Evolutionary conservation across 331 rosid species (phyloP), one percentile per base, ranked within the genome.

Genomic region (Ulmus americana): DNA sequence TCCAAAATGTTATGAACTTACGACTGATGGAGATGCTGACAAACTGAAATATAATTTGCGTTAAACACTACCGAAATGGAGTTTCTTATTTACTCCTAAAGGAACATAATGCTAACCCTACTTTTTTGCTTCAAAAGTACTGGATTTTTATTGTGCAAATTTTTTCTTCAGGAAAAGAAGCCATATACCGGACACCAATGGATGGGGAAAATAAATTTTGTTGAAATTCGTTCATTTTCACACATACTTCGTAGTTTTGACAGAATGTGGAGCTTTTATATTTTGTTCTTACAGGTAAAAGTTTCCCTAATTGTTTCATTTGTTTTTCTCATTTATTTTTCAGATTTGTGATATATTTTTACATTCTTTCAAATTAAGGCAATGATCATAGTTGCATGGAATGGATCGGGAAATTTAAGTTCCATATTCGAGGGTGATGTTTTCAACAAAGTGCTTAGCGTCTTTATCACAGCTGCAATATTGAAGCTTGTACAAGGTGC

Each of bases 241-340:
- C 98, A 92, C 75, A 59, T 92, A 63, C 85, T 92, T 81, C 82
- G 98, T 79, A 92, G 96, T 73, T 92, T 92, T 72, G 95, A 92
- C 70, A 85, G 96, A 72, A 86, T 92, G 96, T 92, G 98, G 96
- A 86, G 85, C 88, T 89, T 89, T 71, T 92, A 75, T 72, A 89
- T 92, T 58, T 71, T 92, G 72, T 69, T 79, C 79, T 85, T 92
- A 72, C 98, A 92, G 95, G 98, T 92, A 77, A 10, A 13, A 51
- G 22, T 20, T 39, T 72, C 77, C 60, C 57, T 48, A 40, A 59
- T 67, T 13, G 11, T 63, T 61, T 68, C 43, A 10, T 39, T 14
- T 42, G 44, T 15, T 18, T 38, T 55, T 58, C 63, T 18, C 28
- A 55, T 65, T 66, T 49, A 51, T 54, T 56, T 68, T 50, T 61